Base-by-base conservation (phyloP, 768 basidiomycete species). In the Podaxis sp. region DNA sequence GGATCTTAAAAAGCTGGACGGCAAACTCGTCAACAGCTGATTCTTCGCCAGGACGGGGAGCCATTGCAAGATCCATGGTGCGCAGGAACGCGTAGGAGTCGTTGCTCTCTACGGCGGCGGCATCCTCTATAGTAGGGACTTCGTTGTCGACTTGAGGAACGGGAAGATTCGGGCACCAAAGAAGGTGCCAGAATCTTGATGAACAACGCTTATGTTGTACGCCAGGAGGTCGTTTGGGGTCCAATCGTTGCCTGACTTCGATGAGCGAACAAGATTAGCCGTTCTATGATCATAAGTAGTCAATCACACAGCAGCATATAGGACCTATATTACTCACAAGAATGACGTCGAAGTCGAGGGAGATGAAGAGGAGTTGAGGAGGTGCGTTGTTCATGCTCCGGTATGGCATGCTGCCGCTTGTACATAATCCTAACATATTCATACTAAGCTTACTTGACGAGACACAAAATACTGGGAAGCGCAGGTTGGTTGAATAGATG, bases 11-110 rank as follows among this genome's bases (percentile, higher is more conserved):
- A 36, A 78, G 71, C 12, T 63, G 36, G 13, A 72, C 68, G 3
- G 66, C 64, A 61, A 79, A 77, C 65, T 78, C 75, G 48, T 68
- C 68, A 17, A 77, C 77, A 28, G 75, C 73, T n/a, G 74, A 70
- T 60, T 75, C 73, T 22, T 69, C 71, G 7, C 57, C 51, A 24
- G 59, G 53, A 9, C 44, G 55, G 9, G 61, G 61, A 51, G 44
- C 51, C 69, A 66, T 69, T 2, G 71, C 70, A 22, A 70, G 67
- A 57, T 73, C 68, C 63, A 73, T 54, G 39, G 26, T 22, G 2
- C 30, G 42, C 11, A 74, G 40, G 40, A 68, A 54, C 3, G 52
- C 28, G 52, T 63, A 69, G 48, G 61, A 33, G 48, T 63, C 57
- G 7, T 65, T 62, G 40, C 71, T 58, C 28, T 40, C 12, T n/a